A percentile compares a stretch with the other conserved stretches of the same genome.
phyloP scores from a whole-genome alignment of 768 basidiomycete genomes.

The Pulveroboletus sp. region DNA sequence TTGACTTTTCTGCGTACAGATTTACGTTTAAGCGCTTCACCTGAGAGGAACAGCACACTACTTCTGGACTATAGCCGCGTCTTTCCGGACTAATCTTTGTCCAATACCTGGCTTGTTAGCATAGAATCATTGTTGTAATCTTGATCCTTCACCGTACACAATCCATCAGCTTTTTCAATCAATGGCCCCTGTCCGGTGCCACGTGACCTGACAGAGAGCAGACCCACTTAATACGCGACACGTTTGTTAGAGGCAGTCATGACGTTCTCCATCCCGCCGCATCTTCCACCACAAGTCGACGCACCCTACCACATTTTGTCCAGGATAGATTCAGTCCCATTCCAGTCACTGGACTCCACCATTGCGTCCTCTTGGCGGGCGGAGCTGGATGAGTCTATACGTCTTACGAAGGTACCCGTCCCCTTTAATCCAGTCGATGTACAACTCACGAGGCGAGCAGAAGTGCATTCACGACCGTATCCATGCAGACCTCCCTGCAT shows the following conservation, averaged over 20 bases:
- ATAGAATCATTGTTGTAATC: slow-evolving; percentile 28
- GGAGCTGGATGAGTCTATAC: slow-evolving; percentile 70
- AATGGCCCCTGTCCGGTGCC: not conserved
- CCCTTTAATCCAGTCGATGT: not conserved
- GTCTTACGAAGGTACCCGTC: slow-evolving; percentile 57
- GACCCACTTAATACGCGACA: not conserved
- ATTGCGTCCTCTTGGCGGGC: slow-evolving; percentile 65
- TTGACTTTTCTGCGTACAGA: slow-evolving; percentile 34
- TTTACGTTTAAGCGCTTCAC: slow-evolving; percentile 83
- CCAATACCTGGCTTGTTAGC: slow-evolving; percentile 26
- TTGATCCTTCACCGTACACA: slow-evolving; percentile 20
- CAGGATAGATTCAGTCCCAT: slow-evolving; percentile 60
- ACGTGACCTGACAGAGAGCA: slow-evolving; percentile 15
- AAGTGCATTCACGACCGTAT: slow-evolving; percentile 70
- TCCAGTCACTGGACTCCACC: slow-evolving; percentile 52
- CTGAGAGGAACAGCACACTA: slow-evolving; percentile 6
- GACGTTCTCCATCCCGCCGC: slow-evolving; percentile 71
- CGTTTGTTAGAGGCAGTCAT: slow-evolving; percentile 33
- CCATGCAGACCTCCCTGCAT: slow-evolving; percentile 54
- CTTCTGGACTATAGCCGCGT: not conserved
- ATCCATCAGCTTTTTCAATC: not conserved
- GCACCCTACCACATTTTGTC: slow-evolving; percentile 67
- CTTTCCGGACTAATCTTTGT: slow-evolving; percentile 4
- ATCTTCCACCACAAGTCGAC: slow-evolving; percentile 69
- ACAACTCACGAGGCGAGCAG: slow-evolving; percentile 33